A percentile compares a stretch with the other conserved stretches of the same genome.
These are phyloP conservation scores for Ceratobasidium papillatum DNA, from an alignment of 1,284 basidiomycete species.

Conservation along the genomic window DNA sequence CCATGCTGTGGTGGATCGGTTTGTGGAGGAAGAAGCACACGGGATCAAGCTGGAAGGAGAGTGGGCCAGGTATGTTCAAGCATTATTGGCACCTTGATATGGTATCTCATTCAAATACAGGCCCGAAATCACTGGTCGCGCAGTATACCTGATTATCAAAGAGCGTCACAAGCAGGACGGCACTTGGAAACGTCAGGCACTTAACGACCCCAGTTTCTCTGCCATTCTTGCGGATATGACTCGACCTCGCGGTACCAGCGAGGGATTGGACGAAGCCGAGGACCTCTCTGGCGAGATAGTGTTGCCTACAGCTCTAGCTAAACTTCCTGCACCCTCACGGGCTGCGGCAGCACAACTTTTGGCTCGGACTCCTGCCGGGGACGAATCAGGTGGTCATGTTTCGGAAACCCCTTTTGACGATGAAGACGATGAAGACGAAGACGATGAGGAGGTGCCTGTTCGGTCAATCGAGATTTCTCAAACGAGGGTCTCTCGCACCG, in stretches of 20 bases:
- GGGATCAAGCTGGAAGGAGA: constrained; percentile 31
- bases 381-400: not conserved
- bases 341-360: not conserved
- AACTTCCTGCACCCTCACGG: constrained; percentile 1
- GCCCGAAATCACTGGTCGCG: constrained; percentile 23
- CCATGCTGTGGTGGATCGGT: constrained; percentile 15
- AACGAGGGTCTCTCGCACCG: not conserved
- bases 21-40: constrained; percentile 28
- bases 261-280: not conserved
- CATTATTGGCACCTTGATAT: not conserved
- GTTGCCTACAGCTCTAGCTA: constrained; percentile 5
- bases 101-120: not conserved
- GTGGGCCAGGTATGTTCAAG: constrained; percentile 6
- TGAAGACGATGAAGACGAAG: not conserved
- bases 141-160: constrained; percentile 13
- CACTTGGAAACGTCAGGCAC: not conserved
- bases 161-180: constrained; percentile 25
- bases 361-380: not conserved
- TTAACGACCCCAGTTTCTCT: not conserved
- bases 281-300: not conserved
- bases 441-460: not conserved
- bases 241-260: not conserved
- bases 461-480: not conserved
- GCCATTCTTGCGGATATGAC: constrained; percentile 20
- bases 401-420: not conserved